These are phyloP conservation scores for Suillus ampliporus DNA, from an alignment of 768 basidiomycete species.

Conservation along the genomic window DNA sequence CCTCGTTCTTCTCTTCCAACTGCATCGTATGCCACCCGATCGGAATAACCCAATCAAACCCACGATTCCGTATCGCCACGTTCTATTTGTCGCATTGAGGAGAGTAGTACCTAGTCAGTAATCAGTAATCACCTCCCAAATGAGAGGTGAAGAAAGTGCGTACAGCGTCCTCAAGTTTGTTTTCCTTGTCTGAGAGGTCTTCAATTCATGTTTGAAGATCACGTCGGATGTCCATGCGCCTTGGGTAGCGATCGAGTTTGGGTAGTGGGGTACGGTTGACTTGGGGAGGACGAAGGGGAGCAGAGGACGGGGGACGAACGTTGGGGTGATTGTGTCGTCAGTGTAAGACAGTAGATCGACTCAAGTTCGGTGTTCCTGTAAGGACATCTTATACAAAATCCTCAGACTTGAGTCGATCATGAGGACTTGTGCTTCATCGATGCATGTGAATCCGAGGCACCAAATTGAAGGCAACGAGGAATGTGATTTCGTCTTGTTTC, in stretches of 20 bases:
- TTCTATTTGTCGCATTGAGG: too few relatives aligned
- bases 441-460: too few relatives aligned
- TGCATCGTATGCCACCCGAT: slow-evolving; percentile 76
- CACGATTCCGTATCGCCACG: slow-evolving; percentile 64
- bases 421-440: too few relatives aligned
- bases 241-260: slow-evolving; percentile 53
- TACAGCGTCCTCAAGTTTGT: slow-evolving; percentile 79
- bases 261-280: slow-evolving; percentile 68
- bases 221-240: slow-evolving; percentile 63
- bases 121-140: too few relatives aligned
- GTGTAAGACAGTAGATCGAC: too few relatives aligned
- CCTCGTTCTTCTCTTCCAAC: slow-evolving; percentile 87
- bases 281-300: slow-evolving; percentile 76
- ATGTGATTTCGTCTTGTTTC: too few relatives aligned
- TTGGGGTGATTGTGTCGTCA: too few relatives aligned
- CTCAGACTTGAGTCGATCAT: too few relatives aligned
- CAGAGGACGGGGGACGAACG: slow-evolving; percentile 68
- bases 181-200: slow-evolving; percentile 85
- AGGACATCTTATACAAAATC: too few relatives aligned
- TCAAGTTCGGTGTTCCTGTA: too few relatives aligned
- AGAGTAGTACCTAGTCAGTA: too few relatives aligned
- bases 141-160: slow-evolving; percentile 29
- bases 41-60: slow-evolving; percentile 70
- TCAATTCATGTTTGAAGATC: slow-evolving; percentile 80
- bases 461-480: too few relatives aligned